Evolutionary conservation across 1,284 basidiomycete genomes (phyloP), one percentile per base, ranked within the genome.

Genomic region (Fomes fomentarius): DNA sequence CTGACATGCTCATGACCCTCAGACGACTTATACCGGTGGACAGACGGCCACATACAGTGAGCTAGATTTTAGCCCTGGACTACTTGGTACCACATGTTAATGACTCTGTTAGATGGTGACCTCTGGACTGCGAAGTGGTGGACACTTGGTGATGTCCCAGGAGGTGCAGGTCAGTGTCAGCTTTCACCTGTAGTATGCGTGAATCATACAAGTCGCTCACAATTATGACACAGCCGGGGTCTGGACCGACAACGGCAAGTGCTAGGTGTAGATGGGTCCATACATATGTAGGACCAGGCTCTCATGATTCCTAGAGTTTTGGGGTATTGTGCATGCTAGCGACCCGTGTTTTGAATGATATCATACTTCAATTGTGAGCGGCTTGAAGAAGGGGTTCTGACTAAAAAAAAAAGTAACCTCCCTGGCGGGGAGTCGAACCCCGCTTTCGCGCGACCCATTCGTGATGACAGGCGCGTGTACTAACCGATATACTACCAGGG

Each of bases 111-210:
- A 70, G 84, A 77, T 53, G 75, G 76, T 9, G 74, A 84, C 62
- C 72, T 86, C 25, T 89, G 84, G 84, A 81, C 77, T 9, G 82
- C 84, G 3, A 77, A 81, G 63, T 86, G 81, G 80, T 86, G 85
- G 85, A 81, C 82, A 7, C 67, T 85, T 64, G 77, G 72, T 25
- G 81, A 83, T 61, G 76, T 63, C 31, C 85, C 80, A 4, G 82
- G 81, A 70, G 80, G 83, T 74, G 54, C 68, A 63, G 66, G 78
- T 71, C 46, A 25, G 61, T 57, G 14, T 34, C 19, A 33, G 30
- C 11, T 30, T 17, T 42, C 25, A 22, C 26, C 28, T 19, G 4
- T 11, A 71, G 67, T 52, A 12, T n/a, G n/a, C n/a, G n/a, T n/a
- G n/a, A n/a, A n/a, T n/a, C n/a, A n/a, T n/a, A n/a, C n/a, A n/a